Base-by-base conservation (phyloP, 768 basidiomycete species). In the Solioccasus polychromus region DNA sequence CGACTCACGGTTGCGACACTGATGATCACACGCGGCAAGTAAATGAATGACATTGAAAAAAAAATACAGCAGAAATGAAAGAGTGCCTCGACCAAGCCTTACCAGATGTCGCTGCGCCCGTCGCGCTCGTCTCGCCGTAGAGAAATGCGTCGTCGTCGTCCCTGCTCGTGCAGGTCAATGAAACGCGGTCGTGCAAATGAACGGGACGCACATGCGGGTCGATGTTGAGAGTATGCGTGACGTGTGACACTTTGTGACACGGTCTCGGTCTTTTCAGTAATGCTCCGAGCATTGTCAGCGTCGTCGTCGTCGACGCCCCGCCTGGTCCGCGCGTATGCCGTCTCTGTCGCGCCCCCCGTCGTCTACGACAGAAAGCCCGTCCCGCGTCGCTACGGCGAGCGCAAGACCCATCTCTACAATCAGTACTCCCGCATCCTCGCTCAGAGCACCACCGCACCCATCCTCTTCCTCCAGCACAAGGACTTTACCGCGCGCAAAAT, bases 91-190 rank as follows among this genome's bases (percentile, higher is more conserved):
- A n/a, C n/a, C n/a, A n/a, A n/a, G n/a, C n/a, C 77, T 78, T 69
- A 80, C 79, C 75, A 71, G 74, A 70, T 37, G 67, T 63, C 51
- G 57, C 48, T 44, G 56, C 58, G 51, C 62, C 61, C 39, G 64
- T 46, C 43, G 67, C 60, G 35, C 68, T 53, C 34, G 79, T 69
- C 48, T 76, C 76, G 46, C 87, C 87, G 55, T 88, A 89, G 51
- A 88, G 68, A 61, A 85, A 88, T 20, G 86, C 85, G 65, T 89
- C 86, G 59, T 90, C 87, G 68, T 88, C 86, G 61, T 88, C 85
- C 79, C 80, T 82, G 53, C 41, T 51, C 41, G 35, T 26, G 44
- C 46, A 35, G 28, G 66, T 67, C 44, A 67, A 61, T 64, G 8
- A 44, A 54, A 53, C 24, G 48, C 38, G 39, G 38, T 38, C 41